Base-by-base conservation (phyloP, 2,329 filamentous ascomycete species). In the Monilinia fructicola region DNA sequence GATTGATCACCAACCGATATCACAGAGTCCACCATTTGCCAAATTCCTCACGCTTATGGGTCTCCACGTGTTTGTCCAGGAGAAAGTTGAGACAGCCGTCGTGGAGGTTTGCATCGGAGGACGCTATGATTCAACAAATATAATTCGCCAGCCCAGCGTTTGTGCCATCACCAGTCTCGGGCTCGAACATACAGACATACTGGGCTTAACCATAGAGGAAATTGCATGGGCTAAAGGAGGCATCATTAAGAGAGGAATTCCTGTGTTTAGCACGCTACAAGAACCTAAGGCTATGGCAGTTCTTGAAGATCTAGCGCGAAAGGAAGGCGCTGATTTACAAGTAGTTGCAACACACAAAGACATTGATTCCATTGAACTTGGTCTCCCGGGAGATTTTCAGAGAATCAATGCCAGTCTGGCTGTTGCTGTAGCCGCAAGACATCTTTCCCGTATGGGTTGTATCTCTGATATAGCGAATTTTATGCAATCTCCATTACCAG, bases 181-280 rank as follows among this genome's bases (percentile, higher is more conserved):
- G 6, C 89, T 96, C 68, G 93, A 97, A 73, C 93, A 97, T 77
- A 87, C 89, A 0, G 86, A 84, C 3, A 87, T 96, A 83, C 81
- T 97, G 48, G 93, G 93, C 10, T 82, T 84, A 42, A 93, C 91
- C 0, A 84, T 93, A 59, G 88, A 90, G 67, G 82, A 91, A 74
- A 96, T 97, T 71, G 88, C 93, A 2, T 97, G 93, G 93, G 91
- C 97, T 76, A 97, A 97, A 78, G 89, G 88, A 4, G 93, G 93
- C 0, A 90, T 97, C 54, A 89, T 95, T 76, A 97, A 96, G 77
- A 62, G 78, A 0, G 86, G 85, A 0, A 83, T 83, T 7, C 82
- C 83, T 40, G 87, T 84, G 2, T 91, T 61, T 7, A 48, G 42
- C 5, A 2, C 4, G 26, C 18, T 31, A 35, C 58, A 61, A 28